Evolutionary conservation across 2,329 filamentous ascomycete species (phyloP).

Genomic region (Colletotrichum cuscutae): DNA sequence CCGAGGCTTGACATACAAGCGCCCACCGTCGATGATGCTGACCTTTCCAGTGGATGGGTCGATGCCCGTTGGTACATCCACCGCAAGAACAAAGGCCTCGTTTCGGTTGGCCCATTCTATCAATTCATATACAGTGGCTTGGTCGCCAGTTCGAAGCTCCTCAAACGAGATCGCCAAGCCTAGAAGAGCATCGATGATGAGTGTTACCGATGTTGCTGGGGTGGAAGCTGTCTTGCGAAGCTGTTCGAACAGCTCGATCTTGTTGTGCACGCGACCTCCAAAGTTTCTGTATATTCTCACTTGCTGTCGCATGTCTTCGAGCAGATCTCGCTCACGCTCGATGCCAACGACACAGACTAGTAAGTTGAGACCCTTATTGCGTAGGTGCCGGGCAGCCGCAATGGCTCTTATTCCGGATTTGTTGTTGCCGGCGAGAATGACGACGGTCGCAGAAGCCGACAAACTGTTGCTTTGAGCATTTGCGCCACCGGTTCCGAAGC

Average conservation of each 20-base stretch:
- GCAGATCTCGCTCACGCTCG: conserved; percentile 82
- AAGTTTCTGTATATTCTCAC: conserved; percentile 86
- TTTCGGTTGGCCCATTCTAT: conserved; percentile 95
- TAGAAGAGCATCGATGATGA: conserved; percentile 90
- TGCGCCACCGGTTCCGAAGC: conserved; percentile 52
- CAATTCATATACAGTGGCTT: conserved; percentile 86
- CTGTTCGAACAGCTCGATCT: conserved; percentile 70
- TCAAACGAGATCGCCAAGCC: conserved; percentile 90
- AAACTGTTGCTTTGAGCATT: conserved; percentile 41
- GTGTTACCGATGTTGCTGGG: conserved; percentile 66
- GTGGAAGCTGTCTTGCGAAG: conserved; percentile 56
- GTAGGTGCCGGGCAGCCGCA: conserved; percentile 85
- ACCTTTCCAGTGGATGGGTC: conserved; percentile 80
- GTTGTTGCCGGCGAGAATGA: conserved; percentile 96
- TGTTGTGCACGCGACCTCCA: conserved; percentile 76
- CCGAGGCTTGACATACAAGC: conserved; percentile 82
- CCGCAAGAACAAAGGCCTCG: conserved; percentile 82
- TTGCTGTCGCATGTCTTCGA: conserved; percentile 84
- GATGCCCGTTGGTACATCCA: conserved; percentile 92
- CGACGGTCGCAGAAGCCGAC: conserved; percentile 54
- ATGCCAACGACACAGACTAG: conserved; percentile 87
- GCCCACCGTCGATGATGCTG: conserved; percentile 76
- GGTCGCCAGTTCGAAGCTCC: conserved; percentile 83
- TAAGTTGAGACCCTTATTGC: conserved; percentile 83
- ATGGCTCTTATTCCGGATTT: conserved; percentile 87